Evolutionary conservation across 768 basidiomycete genomes (phyloP), one percentile per base, ranked within the genome.

Genomic region (Phanerochaete carnosa): DNA sequence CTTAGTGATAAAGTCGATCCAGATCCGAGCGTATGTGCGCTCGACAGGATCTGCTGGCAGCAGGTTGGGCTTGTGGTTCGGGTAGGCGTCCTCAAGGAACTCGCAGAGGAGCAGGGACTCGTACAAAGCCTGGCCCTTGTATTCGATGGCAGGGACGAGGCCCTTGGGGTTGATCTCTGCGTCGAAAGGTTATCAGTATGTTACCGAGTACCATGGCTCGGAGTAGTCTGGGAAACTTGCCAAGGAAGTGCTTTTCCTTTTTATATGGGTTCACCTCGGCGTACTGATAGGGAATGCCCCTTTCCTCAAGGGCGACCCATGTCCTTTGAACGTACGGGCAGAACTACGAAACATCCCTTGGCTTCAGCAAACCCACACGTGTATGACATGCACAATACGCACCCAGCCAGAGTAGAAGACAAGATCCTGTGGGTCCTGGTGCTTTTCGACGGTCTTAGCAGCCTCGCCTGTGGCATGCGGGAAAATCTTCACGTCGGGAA

Each of bases 261-360:
- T 85, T 86, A 76, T 89, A 89, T 1, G 87, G 86, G 70, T 88
- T 86, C 23, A 84, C 79, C 67, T 88, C 85, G 60, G 80, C 80
- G 68, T 87, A 88, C 62, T 86, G 85, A 66, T 89, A 90, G 1
- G 83, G 82, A 29, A 89, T 82, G 0, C 80, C 80, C 57, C 78
- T 82, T 68, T 89, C 88, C 67, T 90, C 87, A 3, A 90, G 75
- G 0, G 81, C 72, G 55, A 89, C 84, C 89, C 88, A 90, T 13
- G 76, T 75, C 11, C 88, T 77, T 68, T 85, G 84, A 23, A 82
- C 83, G 55, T 74, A 86, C 0, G 84, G 85, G 63, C 84, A 86
- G 69, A 87, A 87, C 70, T 72, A 30, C 39, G 25, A 25, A 37
- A 56, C 3, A 28, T 4, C 11, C 4, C 11, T 19, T 12, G 19